Conservation (phyloP, 202 grass and related monocot species). For the Brachypodium distachyon region DNA sequence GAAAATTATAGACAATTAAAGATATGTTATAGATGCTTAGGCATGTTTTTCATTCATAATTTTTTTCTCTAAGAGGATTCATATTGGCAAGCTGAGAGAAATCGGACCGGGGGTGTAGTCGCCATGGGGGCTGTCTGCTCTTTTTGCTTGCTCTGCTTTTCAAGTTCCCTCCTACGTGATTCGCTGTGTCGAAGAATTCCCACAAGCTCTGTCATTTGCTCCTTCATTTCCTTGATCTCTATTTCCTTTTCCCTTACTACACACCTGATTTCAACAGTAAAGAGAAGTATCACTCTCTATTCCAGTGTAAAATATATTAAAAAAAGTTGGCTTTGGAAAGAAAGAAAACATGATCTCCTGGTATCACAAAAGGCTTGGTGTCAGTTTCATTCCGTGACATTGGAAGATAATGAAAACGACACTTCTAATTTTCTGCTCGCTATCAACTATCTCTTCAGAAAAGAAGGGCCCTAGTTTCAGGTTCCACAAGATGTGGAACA, state of each 20-base stretch:
- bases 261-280: constrained; percentile 50
- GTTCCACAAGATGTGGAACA: neutral
- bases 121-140: constrained; percentile 54
- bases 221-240: constrained; percentile 94
- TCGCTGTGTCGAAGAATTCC: constrained; percentile 87
- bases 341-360: neutral
- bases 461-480: neutral
- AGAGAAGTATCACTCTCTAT: neutral
- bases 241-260: constrained; percentile 74
- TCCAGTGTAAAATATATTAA: neutral
- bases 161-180: constrained; percentile 78
- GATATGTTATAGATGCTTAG: constrained; percentile 14
- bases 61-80: neutral
- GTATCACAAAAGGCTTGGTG: neutral
- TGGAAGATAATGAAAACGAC: neutral
- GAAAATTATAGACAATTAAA: neutral
- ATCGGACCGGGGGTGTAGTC: constrained; percentile 49
- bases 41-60: neutral
- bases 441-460: neutral
- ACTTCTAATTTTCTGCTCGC: neutral
- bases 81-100: constrained; percentile 16
- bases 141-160: constrained; percentile 82
- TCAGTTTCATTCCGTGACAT: neutral
- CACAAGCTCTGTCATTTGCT: constrained; percentile 88
- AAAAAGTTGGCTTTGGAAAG: neutral